Percentiles rank a stretch among this genome's conserved stretches.
Evolutionary conservation across 495 filamentous ascomycete genomes (phyloP).

Genomic region (Podospora fimiseda): DNA sequence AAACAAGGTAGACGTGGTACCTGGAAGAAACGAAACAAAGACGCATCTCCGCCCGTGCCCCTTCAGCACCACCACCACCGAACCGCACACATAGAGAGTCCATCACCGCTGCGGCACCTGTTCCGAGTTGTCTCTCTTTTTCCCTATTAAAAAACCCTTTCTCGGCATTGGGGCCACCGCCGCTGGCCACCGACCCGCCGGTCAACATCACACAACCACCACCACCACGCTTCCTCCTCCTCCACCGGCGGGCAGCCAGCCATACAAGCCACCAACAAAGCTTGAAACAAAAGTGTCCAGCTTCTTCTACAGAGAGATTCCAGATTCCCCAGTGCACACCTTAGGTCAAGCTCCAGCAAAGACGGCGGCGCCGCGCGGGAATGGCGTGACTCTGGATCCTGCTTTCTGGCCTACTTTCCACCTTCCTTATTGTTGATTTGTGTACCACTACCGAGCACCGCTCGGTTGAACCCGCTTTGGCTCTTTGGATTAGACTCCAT

Average conservation of each 20-base stretch:
- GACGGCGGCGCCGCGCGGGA: slow-evolving; percentile 3
- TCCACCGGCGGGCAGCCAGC: too few species aligned
- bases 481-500: not conserved
- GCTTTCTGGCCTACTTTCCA: not conserved
- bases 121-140: not conserved
- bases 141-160: not conserved
- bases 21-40: not conserved
- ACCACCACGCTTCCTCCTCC: too few species aligned
- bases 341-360: slow-evolving; percentile 1
- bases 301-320: too few species aligned
- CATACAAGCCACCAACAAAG: too few species aligned
- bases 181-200: not conserved
- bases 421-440: not conserved
- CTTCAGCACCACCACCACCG: not conserved
- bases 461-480: not conserved
- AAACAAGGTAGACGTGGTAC: too few species aligned
- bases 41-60: not conserved
- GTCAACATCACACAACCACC: not conserved
- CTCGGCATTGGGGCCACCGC: not conserved
- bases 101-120: not conserved
- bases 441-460: not conserved
- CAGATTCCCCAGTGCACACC: too few species aligned
- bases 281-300: not conserved
- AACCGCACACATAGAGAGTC: not conserved
- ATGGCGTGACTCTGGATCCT: slow-evolving; percentile 6